phyloP scores from a whole-genome alignment of 192 early-diverging fungal species.

The Umbelopsis isabellina region DNA sequence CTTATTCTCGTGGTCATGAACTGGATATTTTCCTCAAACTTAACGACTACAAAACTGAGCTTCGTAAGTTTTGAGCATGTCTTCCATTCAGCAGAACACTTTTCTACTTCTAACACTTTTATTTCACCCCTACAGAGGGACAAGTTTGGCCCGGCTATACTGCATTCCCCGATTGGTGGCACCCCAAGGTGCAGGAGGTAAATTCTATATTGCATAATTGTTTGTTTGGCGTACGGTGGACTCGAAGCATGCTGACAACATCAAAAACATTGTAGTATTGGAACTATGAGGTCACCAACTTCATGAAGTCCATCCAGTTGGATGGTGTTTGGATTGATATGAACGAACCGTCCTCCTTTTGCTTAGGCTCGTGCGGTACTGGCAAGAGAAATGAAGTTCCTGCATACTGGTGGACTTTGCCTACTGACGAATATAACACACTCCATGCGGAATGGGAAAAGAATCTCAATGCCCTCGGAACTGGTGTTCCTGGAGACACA shows the following conservation, averaged over 20 bases:
- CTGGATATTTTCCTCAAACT: slow-evolving; percentile 60
- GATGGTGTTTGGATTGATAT: slow-evolving; percentile 69
- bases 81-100: neutral
- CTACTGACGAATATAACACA: slow-evolving; percentile 44
- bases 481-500: slow-evolving; percentile 9
- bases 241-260: neutral
- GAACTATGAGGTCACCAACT: slow-evolving; percentile 45
- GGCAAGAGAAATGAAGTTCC: slow-evolving; percentile 28
- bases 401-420: slow-evolving; percentile 32
- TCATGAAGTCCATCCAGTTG: slow-evolving; percentile 22
- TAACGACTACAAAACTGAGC: slow-evolving; percentile 15
- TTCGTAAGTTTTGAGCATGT: neutral
- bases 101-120: neutral
- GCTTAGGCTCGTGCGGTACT: slow-evolving; percentile 58
- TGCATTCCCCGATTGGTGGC: slow-evolving; percentile 68
- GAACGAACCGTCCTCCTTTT: slow-evolving; percentile 71
- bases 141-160: slow-evolving; percentile 58
- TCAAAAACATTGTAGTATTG: slow-evolving; percentile 39
- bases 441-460: slow-evolving; percentile 22
- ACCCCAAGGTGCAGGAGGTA: slow-evolving; percentile 42
- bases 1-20: slow-evolving; percentile 54
- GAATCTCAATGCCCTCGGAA: slow-evolving; percentile 13
- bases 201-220: slow-evolving; percentile 24
- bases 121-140: neutral
- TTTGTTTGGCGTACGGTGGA: neutral